Evolutionary conservation across 106 monocot genomes (phyloP), one percentile per base, ranked within the genome.

Genomic region (Xerophyta viscosa): DNA sequence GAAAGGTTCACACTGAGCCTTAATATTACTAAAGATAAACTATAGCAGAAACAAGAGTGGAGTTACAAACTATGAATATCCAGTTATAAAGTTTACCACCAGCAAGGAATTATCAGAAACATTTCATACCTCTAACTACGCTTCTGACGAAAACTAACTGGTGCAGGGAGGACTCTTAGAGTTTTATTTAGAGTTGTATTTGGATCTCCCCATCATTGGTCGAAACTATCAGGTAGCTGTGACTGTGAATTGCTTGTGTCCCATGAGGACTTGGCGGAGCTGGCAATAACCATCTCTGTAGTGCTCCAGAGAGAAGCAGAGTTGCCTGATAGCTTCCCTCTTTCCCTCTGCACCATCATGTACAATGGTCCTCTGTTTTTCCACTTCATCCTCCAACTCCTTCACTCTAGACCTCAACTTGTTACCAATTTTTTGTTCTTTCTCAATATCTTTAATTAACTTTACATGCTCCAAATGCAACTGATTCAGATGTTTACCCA

Each of bases 271-370:
- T 58, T 78, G 71, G 20, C 88, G 37, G 15, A 94, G 88, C 48
- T 78, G 63, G 8, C 64, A 65, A 52, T 94, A 94, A 0, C 81
- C 77, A 25, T 67, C 61, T 0, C 94, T 57, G 57, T 94, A 94
- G 50, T 94, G 81, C 53, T 94, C 81, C 21, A 94, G 69, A 4
- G 94, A 81, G 50, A 84, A 81, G 70, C 94, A 88, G 18, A 88
- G 77, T 66, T 94, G 94, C 56, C 94, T 73, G 25, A 94, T 94
- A 0, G 84, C 94, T 64, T 94, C 94, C 60, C 88, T 74, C 71
- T 94, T 94, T n/a, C 69, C 72, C 69, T 94, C 94, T 6, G 84
- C 84, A 11, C 64, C 63, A 37, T 94, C 84, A 1, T 26, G 65
- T 20, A 88, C 71, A 18, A 46, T 20, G 4, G 53, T 37, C 36